phyloP scores from a whole-genome alignment of 768 basidiomycete species.

The Gyrodon lividus region DNA sequence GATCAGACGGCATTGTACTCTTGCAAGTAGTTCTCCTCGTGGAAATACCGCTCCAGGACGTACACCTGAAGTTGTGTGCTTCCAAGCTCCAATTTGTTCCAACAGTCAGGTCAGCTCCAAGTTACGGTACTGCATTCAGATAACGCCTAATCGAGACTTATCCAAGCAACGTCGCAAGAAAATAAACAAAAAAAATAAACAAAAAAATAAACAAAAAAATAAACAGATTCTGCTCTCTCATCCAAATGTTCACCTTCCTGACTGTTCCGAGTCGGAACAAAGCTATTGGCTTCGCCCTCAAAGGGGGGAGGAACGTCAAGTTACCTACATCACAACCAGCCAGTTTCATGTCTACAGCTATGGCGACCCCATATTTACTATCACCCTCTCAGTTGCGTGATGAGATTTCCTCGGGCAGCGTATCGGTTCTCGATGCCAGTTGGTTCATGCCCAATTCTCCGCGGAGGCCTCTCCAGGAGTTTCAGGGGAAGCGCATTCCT shows the following conservation, averaged over 20 bases:
- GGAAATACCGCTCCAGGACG: constrained; percentile 3
- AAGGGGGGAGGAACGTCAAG: background rate
- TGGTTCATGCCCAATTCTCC: constrained; percentile 95
- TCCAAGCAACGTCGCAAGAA: background rate
- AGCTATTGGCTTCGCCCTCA: background rate
- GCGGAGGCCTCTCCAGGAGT: constrained; percentile 71
- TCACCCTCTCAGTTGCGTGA: constrained; percentile 49
- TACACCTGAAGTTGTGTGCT: background rate
- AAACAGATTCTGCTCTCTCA: constrained; percentile 2
- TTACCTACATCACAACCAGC: constrained; percentile 1
- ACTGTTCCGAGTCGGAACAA: constrained; percentile 5
- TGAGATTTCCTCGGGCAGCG: constrained; percentile 31
- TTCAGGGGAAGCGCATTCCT: constrained; percentile 62
- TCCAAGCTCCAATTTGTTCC: background rate
- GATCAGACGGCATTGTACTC: constrained; percentile 84
- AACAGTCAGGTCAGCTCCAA: too few species aligned
- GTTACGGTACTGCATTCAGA: background rate
- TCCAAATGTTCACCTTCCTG: constrained; percentile 8
- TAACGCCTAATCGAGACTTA: constrained; percentile 14
- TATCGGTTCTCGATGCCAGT: constrained; percentile 65
- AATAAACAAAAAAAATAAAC: background rate
- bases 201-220: constrained; percentile 21
- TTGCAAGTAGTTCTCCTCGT: constrained; percentile 8
- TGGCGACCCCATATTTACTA: constrained; percentile 47
- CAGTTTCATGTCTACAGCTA: constrained; percentile 39